These are phyloP conservation scores for Musa itinerans DNA, from an alignment of 176 grass and related monocot genomes.

Conservation along the genomic window DNA sequence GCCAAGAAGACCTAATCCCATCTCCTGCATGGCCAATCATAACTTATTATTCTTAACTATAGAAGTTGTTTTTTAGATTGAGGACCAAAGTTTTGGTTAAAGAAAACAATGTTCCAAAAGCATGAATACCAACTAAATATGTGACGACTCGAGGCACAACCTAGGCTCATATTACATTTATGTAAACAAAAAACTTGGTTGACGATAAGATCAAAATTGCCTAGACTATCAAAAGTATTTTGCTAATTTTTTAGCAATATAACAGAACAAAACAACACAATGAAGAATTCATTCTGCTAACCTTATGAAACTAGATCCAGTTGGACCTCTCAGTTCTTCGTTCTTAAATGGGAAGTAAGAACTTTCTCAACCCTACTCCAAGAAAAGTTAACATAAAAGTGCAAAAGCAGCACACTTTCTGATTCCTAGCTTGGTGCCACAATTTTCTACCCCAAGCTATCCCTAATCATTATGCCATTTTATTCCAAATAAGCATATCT, in stretches of 20 bases:
- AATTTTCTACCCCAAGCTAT: not conserved
- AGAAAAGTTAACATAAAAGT: not conserved
- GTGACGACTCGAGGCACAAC: too few species aligned
- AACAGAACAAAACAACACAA: not conserved
- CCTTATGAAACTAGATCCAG: not conserved
- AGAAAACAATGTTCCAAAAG: too few species aligned
- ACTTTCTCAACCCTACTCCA: not conserved
- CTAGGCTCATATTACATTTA: not conserved
- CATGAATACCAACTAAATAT: too few species aligned
- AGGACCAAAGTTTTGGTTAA: not conserved
- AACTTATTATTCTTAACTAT: not conserved
- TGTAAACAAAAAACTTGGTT: not conserved
- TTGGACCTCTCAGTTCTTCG: not conserved
- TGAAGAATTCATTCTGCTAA: not conserved
- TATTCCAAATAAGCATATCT: not conserved
- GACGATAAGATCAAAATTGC: not conserved
- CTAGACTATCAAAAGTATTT: not conserved
- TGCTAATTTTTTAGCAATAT: not conserved
- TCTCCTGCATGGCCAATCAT: not conserved
- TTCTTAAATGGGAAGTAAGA: not conserved
- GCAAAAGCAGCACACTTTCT: not conserved
- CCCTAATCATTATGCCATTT: not conserved
- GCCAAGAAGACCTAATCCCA: not conserved
- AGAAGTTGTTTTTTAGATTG: not conserved
- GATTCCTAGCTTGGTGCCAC: not conserved